These are phyloP conservation scores for Paecilomyces niveus DNA, from an alignment of 2,329 filamentous ascomycete species.

Conservation along the genomic window DNA sequence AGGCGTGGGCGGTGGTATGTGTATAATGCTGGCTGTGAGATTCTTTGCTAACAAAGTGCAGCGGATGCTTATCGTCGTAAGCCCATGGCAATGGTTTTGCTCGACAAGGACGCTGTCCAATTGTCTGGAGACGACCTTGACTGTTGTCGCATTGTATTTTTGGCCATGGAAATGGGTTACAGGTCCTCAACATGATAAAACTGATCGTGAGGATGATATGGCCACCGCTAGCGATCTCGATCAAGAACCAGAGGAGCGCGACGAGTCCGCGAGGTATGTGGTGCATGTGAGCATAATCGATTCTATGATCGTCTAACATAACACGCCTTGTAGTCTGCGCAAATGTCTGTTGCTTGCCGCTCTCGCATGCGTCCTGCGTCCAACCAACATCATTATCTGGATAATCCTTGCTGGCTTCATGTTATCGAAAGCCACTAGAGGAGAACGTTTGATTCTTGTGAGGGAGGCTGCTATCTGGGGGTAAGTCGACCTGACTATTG, in stretches of 20 bases:
- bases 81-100: conserved; percentile 95
- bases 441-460: conserved; percentile 45
- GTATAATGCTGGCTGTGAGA: neutral
- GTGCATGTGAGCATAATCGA: conserved; percentile 4
- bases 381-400: conserved; percentile 88
- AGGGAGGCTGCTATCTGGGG: conserved; percentile 59
- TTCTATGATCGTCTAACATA: conserved; percentile 9
- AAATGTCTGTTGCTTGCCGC: conserved; percentile 68
- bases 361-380: conserved; percentile 74
- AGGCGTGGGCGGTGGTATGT: conserved; percentile 62
- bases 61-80: conserved; percentile 65
- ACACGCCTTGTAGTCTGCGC: conserved; percentile 41
- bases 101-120: conserved; percentile 92
- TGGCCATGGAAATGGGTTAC: conserved; percentile 78
- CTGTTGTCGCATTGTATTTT: conserved; percentile 66
- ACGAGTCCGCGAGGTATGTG: conserved; percentile 19
- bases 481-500: conserved; percentile 17
- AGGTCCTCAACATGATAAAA: conserved; percentile 33
- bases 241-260: conserved; percentile 4
- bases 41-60: conserved; percentile 30
- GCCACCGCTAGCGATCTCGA: conserved; percentile 2
- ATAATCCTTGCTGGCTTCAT: conserved; percentile 54
- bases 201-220: conserved; percentile 22
- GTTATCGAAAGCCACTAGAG: conserved; percentile 38
- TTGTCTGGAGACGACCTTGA: conserved; percentile 83